Conservation (phyloP, 2,329 filamentous ascomycete species). For the Aspergillus versicolor region DNA sequence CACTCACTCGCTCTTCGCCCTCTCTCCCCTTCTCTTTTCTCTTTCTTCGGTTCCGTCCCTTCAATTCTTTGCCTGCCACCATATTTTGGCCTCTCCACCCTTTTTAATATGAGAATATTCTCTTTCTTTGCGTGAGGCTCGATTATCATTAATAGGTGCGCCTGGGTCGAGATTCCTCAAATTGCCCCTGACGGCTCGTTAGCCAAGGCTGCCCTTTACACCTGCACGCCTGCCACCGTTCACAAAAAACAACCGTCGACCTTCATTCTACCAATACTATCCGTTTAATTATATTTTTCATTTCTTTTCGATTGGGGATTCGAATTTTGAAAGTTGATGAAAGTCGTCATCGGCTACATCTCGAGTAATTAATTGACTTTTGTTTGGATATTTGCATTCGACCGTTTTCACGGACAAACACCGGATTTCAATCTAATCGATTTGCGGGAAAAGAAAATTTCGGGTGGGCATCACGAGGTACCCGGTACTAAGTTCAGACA, state of each 20-base stretch:
- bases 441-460: not conserved
- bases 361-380: not conserved
- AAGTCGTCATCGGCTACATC: not conserved
- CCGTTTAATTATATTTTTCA: not conserved
- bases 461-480: not conserved
- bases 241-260: slow-evolving; percentile 1
- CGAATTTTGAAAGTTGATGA: not conserved
- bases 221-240: not conserved
- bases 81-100: slow-evolving; percentile 9
- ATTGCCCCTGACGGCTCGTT: slow-evolving; percentile 1
- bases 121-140: slow-evolving; percentile 10
- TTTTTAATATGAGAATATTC: slow-evolving; percentile 8
- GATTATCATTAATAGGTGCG: slow-evolving; percentile 8
- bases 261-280: not conserved
- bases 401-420: slow-evolving; percentile 6
- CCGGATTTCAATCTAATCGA: not conserved
- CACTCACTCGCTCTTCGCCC: slow-evolving; percentile 20
- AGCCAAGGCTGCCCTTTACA: not conserved
- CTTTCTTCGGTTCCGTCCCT: slow-evolving; percentile 6
- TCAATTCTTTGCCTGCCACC: slow-evolving; percentile 3
- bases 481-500: not conserved
- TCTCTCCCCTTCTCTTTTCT: slow-evolving; percentile 15
- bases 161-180: not conserved
- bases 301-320: not conserved
- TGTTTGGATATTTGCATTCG: slow-evolving; percentile 5